These are phyloP conservation scores for Nemania diffusa DNA, from an alignment of 2,329 filamentous ascomycete genomes.

Conservation along the genomic window DNA sequence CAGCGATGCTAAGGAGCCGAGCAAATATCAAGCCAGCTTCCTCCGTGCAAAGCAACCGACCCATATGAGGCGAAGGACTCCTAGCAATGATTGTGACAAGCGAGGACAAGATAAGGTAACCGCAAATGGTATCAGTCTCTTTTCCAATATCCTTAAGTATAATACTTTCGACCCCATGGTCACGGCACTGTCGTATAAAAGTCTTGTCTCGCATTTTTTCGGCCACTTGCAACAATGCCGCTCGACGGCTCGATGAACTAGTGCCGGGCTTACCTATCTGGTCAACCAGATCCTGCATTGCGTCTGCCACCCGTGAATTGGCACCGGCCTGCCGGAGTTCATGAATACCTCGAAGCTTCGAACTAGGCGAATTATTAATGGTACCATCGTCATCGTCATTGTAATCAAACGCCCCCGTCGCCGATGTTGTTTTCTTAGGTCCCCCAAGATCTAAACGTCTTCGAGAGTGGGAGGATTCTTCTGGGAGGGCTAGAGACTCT, in stretches of 20 bases:
- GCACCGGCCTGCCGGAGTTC: constrained; percentile 73
- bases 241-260: constrained; percentile 63
- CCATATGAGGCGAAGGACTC: constrained; percentile 68
- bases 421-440: constrained; percentile 41
- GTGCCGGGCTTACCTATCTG: constrained; percentile 64
- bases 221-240: constrained; percentile 68
- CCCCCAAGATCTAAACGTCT: constrained; percentile 47
- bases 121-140: constrained; percentile 69
- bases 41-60: constrained; percentile 66
- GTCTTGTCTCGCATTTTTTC: constrained; percentile 69
- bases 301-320: constrained; percentile 72
- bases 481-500: constrained; percentile 45
- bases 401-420: constrained; percentile 48
- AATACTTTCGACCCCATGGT: constrained; percentile 76
- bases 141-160: constrained; percentile 71
- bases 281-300: constrained; percentile 71
- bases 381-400: constrained; percentile 60
- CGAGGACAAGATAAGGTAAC: constrained; percentile 72
- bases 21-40: constrained; percentile 66
- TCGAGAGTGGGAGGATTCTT: constrained; percentile 39
- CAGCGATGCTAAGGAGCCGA: constrained; percentile 62
- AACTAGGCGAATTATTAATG: constrained; percentile 55
- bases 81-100: constrained; percentile 70
- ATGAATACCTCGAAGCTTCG: constrained; percentile 70
- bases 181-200: constrained; percentile 76